These are phyloP conservation scores for Pestalotiopsis sp. DNA, from an alignment of 2,329 filamentous ascomycete genomes.

Conservation along the genomic window DNA sequence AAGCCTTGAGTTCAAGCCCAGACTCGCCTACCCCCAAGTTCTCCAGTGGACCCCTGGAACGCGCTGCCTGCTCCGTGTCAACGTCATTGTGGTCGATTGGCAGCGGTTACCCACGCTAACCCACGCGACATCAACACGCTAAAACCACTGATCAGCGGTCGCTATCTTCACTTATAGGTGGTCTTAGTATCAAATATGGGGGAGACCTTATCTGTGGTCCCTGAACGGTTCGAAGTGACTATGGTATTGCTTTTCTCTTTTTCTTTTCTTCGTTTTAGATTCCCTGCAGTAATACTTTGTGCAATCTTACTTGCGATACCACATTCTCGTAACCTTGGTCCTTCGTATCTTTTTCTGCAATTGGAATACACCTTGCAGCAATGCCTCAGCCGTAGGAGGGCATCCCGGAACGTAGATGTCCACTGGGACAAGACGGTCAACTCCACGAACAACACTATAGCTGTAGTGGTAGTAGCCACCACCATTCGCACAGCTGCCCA, in stretches of 20 bases:
- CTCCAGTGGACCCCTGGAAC: not conserved
- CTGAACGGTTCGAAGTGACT: too few species aligned
- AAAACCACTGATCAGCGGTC: not conserved
- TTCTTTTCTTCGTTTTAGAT: too few species aligned
- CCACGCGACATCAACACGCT: not conserved
- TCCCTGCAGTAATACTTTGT: too few species aligned
- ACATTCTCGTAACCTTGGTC: conserved; percentile 48
- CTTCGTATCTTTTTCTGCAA: conserved; percentile 70
- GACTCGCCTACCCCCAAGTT: not conserved
- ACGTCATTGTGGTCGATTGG: not conserved
- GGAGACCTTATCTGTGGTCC: too few species aligned
- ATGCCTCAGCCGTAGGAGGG: conserved; percentile 49
- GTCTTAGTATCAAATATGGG: too few species aligned
- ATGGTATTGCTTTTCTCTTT: too few species aligned
- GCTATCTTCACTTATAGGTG: not conserved
- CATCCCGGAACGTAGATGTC: conserved; percentile 72
- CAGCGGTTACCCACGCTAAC: not conserved
- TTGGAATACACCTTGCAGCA: conserved; percentile 64
- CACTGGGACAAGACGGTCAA: conserved; percentile 68
- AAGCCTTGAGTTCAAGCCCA: not conserved
- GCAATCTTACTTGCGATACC: conserved; percentile 48
- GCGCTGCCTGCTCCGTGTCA: not conserved
- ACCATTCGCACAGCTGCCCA: conserved; percentile 73
- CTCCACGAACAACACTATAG: conserved; percentile 67
- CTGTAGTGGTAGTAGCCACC: conserved; percentile 77